Conservation (phyloP, 2,329 filamentous ascomycete genomes). For the Thermochaetoides dissita region DNA sequence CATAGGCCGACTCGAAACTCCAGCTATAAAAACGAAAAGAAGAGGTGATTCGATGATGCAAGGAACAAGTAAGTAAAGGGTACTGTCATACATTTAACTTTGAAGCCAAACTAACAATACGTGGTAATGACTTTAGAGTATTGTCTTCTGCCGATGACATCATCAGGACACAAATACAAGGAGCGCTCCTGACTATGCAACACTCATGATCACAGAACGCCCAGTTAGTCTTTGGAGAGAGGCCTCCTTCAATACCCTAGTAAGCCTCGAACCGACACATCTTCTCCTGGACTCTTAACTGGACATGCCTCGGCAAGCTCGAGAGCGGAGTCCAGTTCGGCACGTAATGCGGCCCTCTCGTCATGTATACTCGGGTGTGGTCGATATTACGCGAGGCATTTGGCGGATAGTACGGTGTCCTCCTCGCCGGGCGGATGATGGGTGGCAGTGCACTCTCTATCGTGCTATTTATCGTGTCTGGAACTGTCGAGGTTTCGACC, state of each 20-base stretch:
- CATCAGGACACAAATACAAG: no score
- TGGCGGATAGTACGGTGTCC: constrained; percentile 15
- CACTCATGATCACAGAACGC: background rate
- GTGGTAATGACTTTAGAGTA: no score
- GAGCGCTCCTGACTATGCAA: background rate
- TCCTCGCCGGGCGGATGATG: constrained; percentile 4
- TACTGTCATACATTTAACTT: no score
- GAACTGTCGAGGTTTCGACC: no score
- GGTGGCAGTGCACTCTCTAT: background rate
- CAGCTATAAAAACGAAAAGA: no score
- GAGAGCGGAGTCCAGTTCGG: constrained; percentile 14
- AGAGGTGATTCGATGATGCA: no score
- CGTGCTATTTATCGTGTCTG: no score
- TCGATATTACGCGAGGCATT: constrained; percentile 11
- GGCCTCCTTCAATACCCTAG: background rate
- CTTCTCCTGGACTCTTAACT: constrained; percentile 11
- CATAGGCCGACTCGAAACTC: no score
- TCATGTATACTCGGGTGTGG: constrained; percentile 11
- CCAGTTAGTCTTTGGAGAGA: background rate
- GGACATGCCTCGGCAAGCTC: constrained; percentile 10
- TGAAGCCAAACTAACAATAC: no score
- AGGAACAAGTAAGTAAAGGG: no score
- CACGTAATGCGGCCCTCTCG: constrained; percentile 11
- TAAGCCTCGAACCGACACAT: constrained; percentile 4
- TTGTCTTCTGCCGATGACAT: no score